Evolutionary conservation across 305 asterid genomes (phyloP), one percentile per base, ranked within the genome.

Genomic region (Vinca major): DNA sequence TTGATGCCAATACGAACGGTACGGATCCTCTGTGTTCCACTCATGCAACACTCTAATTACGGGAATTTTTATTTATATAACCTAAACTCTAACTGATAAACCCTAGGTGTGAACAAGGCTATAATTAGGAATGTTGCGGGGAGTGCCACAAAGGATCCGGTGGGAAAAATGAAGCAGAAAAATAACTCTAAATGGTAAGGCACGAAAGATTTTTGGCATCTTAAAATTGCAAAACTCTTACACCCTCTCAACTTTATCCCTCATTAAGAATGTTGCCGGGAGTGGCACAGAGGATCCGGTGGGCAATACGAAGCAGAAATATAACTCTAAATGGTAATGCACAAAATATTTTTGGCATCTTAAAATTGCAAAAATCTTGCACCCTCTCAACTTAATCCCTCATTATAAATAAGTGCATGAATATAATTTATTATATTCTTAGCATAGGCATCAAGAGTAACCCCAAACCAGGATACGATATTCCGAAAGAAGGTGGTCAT

Each of bases 401-500:
- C 12, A 67, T 0, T n/a, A 61, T 7, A 19, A 36, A 6, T 21
- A 61, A 26, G 6, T 17, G 33, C 26, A 37, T 36, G 44, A 33
- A 36, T 21, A 57, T 7, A 58, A 1, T 13, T 12, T 17, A 44
- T 58, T 60, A 36, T 41, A 49, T 13, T 53, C 11, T 36, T 44
- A 21, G 45, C 39, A 57, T 40, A 48, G 20, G 66, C 5, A 68
- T 67, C 61, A 63, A 43, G 56, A 26, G 33, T 61, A 49, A 39
- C 17, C 26, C 47, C 44, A 45, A 66, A 79, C 54, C 1, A 84
- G 98, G 96, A 92, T 92, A 92, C 96, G 79, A 61, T 92, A 92
- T 71, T 85, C 96, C 20, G 96, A 86, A 70, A 92, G 91, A 82
- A 67, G 86, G 75, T 81, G 91, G 65, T 83, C 83, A 78, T 90